Conservation (phyloP, 2,329 filamentous ascomycete species). For the Talaromyces atroroseus region DNA sequence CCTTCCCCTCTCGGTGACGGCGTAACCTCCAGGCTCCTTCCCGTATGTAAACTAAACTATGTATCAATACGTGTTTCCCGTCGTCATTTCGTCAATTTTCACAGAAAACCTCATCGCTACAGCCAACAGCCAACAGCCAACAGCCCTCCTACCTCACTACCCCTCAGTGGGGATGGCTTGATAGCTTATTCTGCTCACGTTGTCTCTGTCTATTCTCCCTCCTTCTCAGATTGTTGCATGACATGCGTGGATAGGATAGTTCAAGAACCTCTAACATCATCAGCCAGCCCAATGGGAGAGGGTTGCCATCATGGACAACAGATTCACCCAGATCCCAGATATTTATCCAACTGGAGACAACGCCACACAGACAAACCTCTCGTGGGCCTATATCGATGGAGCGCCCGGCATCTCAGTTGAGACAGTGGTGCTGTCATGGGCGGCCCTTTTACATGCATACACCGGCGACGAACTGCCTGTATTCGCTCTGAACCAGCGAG, state of each 20-base stretch:
- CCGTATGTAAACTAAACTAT: not conserved
- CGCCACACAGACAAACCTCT: conserved; percentile 13
- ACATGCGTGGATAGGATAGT: not conserved
- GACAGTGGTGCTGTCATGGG: conserved; percentile 25
- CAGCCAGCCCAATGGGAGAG: not conserved
- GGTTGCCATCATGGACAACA: conserved; percentile 18
- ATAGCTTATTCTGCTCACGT: not conserved
- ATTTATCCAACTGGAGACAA: conserved; percentile 16
- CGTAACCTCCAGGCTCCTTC: not conserved
- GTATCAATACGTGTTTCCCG: not conserved
- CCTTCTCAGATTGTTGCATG: not conserved
- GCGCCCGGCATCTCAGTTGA: conserved; percentile 16
- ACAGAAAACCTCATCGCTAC: not conserved
- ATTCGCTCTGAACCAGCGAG: conserved; percentile 24
- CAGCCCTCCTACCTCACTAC: not conserved
- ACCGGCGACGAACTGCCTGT: conserved; percentile 30
- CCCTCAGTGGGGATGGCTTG: conserved; percentile 11
- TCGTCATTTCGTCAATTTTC: not conserved
- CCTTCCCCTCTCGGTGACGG: not conserved
- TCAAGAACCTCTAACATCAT: not conserved
- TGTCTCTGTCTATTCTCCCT: not conserved
- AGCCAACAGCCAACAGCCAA: no score
- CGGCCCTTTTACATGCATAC: conserved; percentile 23
- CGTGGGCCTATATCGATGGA: conserved; percentile 19
- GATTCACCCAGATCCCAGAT: conserved; percentile 20